phyloP scores from a whole-genome alignment of 352 stramenopile genomes.

The Phytophthora melonis region DNA sequence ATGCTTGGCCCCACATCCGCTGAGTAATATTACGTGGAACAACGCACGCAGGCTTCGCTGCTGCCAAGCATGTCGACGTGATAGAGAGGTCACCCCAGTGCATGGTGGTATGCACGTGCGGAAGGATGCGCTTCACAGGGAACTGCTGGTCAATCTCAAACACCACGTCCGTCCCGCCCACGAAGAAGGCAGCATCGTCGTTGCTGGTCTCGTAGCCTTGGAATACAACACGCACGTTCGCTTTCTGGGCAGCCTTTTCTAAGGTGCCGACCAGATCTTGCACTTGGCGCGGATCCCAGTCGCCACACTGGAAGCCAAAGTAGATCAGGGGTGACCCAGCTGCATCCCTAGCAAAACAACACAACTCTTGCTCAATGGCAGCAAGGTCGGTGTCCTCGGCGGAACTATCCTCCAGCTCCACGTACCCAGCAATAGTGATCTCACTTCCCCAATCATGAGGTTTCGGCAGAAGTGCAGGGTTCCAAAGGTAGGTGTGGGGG shows the following conservation, averaged over 20 bases:
- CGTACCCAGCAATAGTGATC: conserved; percentile 62
- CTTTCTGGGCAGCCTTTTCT: conserved; percentile 48
- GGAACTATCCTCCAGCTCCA: conserved; percentile 46
- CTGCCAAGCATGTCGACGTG: conserved; percentile 54
- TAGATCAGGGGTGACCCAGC: conserved; percentile 51
- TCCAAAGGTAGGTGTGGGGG: conserved; percentile 85
- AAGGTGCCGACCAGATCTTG: conserved; percentile 57
- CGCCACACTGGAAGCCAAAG: conserved; percentile 59
- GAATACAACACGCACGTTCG: conserved; percentile 65
- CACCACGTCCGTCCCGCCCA: conserved; percentile 46
- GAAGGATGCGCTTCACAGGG: conserved; percentile 49
- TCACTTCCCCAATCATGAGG: conserved; percentile 71
- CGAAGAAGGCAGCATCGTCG: conserved; percentile 37
- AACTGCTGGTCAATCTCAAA: conserved; percentile 61
- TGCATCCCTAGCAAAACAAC: conserved; percentile 16
- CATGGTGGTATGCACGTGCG: conserved; percentile 45
- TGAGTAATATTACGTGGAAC: conserved; percentile 53
- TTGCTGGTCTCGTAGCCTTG: conserved; percentile 54
- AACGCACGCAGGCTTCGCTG: conserved; percentile 61
- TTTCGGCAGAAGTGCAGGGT: conserved; percentile 59
- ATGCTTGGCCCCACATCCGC: conserved; percentile 63
- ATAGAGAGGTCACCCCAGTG: conserved; percentile 74
- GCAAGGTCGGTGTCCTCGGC: conserved; percentile 21
- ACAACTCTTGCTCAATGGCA: conserved; percentile 40
- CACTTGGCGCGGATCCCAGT: conserved; percentile 50